Base-by-base conservation (phyloP, 108 stramenopile species). In the Cyclotella kingstonii region DNA sequence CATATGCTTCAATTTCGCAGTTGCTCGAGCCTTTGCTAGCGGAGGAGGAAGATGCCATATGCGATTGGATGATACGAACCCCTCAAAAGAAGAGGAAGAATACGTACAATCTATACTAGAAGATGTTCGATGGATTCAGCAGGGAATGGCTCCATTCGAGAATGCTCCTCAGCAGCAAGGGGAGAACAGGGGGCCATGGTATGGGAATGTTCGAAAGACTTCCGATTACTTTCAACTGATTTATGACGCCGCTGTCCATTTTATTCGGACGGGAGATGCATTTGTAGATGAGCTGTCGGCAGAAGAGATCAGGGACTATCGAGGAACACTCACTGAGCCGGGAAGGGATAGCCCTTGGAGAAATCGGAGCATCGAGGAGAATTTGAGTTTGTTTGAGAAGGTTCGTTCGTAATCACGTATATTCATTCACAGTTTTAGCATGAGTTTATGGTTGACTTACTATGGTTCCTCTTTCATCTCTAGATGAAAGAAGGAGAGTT, bases 31-130 rank as follows among this genome's bases (percentile, higher is more conserved):
- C 79, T 90, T 87, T 68, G 12, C 41, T 12, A 56, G 46, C 10
- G 77, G 76, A 51, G 63, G 40, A 25, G 89, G 91, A 21, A 60
- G 73, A 22, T 90, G 91, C 41, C 83, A 94, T 68, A 89, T 96
- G 89, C 62, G 95, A 54, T 47, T 96, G 46, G 95, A 96, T 65
- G 95, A 96, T 69, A 96, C 95, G 46, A 96, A 96, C 57, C 95
- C 95, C 14, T 60, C 54, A 54, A 96, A 96, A 66, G 91, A 93
- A 63, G 84, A 89, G 34, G 73, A 81, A 21, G 89, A 92, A 63
- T 95, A 91, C 44, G 89, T 91, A 23, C 63, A 82, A 21, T 80
- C 85, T n/a, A 95, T 95, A 34, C 46, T 95, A 44, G 86, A 91
- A 53, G 94, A 95, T 63, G 94, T 95, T 5, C 64, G 68, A 30